Conservation (phyloP, 192 early-diverging fungal genomes). For the Coemansia sp. region DNA sequence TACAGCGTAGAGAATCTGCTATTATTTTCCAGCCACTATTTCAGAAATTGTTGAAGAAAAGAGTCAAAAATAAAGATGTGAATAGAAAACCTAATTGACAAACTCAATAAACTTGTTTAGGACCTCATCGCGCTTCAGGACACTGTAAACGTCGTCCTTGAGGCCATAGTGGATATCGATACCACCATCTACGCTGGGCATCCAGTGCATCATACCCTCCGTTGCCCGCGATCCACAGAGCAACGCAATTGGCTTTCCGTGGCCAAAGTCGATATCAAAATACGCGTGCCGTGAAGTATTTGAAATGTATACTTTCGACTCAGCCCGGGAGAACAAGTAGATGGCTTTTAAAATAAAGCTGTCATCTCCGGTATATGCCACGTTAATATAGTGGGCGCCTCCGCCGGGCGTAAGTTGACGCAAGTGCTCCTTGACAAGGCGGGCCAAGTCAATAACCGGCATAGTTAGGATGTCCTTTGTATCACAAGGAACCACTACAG, state of each 20-base stretch:
- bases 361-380: not conserved
- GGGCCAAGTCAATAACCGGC: not conserved
- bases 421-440: not conserved
- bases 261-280: slow-evolving; percentile 30
- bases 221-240: not conserved
- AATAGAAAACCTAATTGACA: not conserved
- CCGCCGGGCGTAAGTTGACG: not conserved
- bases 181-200: not conserved
- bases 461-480: slow-evolving; percentile 3
- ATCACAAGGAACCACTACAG: slow-evolving; percentile 14
- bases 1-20: not conserved
- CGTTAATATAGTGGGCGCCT: not conserved
- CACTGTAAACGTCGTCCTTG: not conserved
- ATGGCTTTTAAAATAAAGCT: slow-evolving; percentile 9
- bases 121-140: not conserved
- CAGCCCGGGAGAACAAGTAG: slow-evolving; percentile 7
- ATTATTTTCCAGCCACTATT: not conserved
- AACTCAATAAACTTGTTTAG: not conserved
- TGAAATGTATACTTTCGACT: slow-evolving; percentile 21
- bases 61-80: not conserved
- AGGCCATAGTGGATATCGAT: slow-evolving; percentile 4
- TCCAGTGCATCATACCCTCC: not conserved
- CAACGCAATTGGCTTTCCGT: slow-evolving; percentile 12
- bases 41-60: not conserved
- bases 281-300: slow-evolving; percentile 26